Conservation (phyloP, 2,329 filamentous ascomycete genomes). For the Aplosporella prunicola region DNA sequence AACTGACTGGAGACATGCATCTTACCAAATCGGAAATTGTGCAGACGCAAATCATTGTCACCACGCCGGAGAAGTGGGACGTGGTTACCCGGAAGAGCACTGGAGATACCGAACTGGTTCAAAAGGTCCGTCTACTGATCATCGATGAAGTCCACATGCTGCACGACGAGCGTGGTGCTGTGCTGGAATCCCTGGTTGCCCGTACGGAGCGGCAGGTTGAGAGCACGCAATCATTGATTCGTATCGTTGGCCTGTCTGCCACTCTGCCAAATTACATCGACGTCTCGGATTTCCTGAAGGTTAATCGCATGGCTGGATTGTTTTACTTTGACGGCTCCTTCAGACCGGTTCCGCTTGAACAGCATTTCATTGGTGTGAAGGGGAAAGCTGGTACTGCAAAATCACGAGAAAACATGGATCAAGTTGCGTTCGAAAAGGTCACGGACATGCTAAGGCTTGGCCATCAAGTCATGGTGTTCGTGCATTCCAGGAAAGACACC, state of each 20-base stretch:
- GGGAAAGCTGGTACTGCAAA: slow-evolving; percentile 75
- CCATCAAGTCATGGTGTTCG: slow-evolving; percentile 99
- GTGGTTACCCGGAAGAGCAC: slow-evolving; percentile 96
- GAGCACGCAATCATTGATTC: slow-evolving; percentile 93
- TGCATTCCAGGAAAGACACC: slow-evolving; percentile 92
- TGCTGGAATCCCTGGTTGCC: slow-evolving; percentile 90
- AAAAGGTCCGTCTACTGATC: slow-evolving; percentile 91
- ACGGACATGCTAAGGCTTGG: slow-evolving; percentile 80
- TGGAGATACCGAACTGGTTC: slow-evolving; percentile 92
- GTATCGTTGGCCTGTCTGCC: slow-evolving; percentile 89
- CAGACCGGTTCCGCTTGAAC: slow-evolving; percentile 87
- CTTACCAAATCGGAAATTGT: slow-evolving; percentile 93
- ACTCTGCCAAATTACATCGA: slow-evolving; percentile 95
- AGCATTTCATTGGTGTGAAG: slow-evolving; percentile 94
- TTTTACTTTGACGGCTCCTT: slow-evolving; percentile 98
- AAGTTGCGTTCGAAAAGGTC: slow-evolving; percentile 85
- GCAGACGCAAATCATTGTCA: slow-evolving; percentile 95
- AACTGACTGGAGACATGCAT: slow-evolving; percentile 98
- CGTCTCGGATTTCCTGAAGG: slow-evolving; percentile 92
- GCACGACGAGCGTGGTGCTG: slow-evolving; percentile 92
- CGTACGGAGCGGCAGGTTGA: slow-evolving; percentile 94
- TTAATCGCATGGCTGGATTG: slow-evolving; percentile 82
- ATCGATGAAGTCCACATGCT: slow-evolving; percentile 99
- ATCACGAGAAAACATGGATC: slow-evolving; percentile 81
- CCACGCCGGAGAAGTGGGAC: slow-evolving; percentile 98